Evolutionary conservation across 1,139 yeast species (phyloP), one percentile per base, ranked within the genome.

Genomic region (Yamadazyma diddensiae): DNA sequence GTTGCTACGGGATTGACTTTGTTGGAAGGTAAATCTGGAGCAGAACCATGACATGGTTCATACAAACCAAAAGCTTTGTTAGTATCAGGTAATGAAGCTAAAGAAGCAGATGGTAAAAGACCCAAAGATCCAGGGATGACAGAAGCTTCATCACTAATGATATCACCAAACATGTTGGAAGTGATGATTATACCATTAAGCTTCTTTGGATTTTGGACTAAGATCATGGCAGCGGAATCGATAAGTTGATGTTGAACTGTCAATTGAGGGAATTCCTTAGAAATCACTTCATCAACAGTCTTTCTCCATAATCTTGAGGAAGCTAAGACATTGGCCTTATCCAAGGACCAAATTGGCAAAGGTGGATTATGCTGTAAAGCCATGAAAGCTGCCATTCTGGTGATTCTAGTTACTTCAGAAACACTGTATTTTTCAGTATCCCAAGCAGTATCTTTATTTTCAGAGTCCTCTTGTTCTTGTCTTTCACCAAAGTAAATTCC

Each of bases 31-130:
- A 92, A 76, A 60, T 92, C 98, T 27, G 98, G 98, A 17, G 98
- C 98, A 26, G 96, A 83, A 29, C 98, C 98, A 59, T 92, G 98
- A 57, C 97, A 90, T 46, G 98, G 98, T 65, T 92, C 98, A 59
- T 92, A 92, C 43, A 92, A 73, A 41, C 98, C 98, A 56, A 92
- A 88, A 0, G 97, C 97, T 30, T 75, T 69, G 70, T 90, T 90
- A 29, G 90, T 79, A 59, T 90, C 97, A 37, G 98, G 98, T 52
- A 92, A 73, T 12, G 97, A 86, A 5, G 97, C 94, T 52, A 92
- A 76, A 15, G 97, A 88, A 5, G 98, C 98, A 41, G 96, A 86
- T 30, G 98, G 98, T 46, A 92, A 73, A 47, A 92, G 76, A 38
- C 98, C 98, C 42, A 92, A 71, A 14, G 97, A 90, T 22, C 98